Evolutionary conservation across 768 basidiomycete genomes (phyloP), one percentile per base, ranked within the genome.

Genomic region (Auriscalpium vulgare): DNA sequence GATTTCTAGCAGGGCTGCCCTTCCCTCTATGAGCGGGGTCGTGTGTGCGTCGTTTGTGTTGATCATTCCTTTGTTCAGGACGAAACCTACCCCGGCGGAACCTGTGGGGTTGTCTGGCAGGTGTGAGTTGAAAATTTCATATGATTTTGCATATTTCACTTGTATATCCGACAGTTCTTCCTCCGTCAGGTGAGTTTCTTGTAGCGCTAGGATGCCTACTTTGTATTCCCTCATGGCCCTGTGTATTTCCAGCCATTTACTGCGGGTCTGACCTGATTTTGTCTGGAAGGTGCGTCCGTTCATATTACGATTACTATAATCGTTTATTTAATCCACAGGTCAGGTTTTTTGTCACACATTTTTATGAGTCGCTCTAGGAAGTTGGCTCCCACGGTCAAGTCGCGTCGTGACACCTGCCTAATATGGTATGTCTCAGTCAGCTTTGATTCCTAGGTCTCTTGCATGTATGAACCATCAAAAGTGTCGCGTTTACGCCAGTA

Each of bases 21-120:
- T 9, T 13, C 66, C 66, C 3, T 61, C 59, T 19, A 61, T 49
- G 0, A 67, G 10, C 8, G 11, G 7, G 4, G 19, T 29, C 0
- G 17, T 11, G 0, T 0, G 23, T 11, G 14, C 23, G 19, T 23
- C 19, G 0, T 23, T 11, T 2, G 11, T 35, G 4, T 50, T 4
- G 3, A 36, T 16, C 0, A 50, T 16, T 19, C 23, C 50, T 11
- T 36, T 17, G 47, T 55, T 55, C n/a, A 55, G 5, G 19, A 50
- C 48, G 7, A 55, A 49, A 19, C 47, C 47, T 11, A 55, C 47
- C 1, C 54, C 54, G 2, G 47, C 29, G 0, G 47, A 10, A 2
- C 13, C 36, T 0, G 19, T 21, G 1, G 54, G 47, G 2, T 16
- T 16, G 6, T 48, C 47, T 10, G 54, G 47, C 11, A 49, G 47